These are phyloP conservation scores for Trichoderma reesei DNA, from an alignment of 495 filamentous ascomycete genomes.

Conservation along the genomic window DNA sequence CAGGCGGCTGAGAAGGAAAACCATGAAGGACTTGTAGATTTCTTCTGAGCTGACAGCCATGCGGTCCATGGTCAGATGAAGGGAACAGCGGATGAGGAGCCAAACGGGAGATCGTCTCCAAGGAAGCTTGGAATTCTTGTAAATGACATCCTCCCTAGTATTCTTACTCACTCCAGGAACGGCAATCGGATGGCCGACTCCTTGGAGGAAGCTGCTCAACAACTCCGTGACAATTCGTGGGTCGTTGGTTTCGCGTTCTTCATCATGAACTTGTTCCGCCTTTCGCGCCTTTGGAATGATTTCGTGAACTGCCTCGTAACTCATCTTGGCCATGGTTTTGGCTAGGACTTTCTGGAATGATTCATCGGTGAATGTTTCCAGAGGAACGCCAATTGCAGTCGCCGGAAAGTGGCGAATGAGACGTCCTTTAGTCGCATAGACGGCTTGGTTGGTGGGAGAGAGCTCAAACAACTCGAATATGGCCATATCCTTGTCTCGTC, in stretches of 20 bases:
- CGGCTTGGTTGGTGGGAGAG: slow-evolving; percentile 34
- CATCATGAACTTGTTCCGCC: slow-evolving; percentile 24
- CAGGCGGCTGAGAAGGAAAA: slow-evolving; percentile 38
- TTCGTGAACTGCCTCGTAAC: slow-evolving; percentile 26
- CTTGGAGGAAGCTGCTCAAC: slow-evolving; percentile 37
- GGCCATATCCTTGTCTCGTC: slow-evolving; percentile 20
- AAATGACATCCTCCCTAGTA: slow-evolving; percentile 52
- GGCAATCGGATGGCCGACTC: slow-evolving; percentile 25
- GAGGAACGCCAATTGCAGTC: slow-evolving; percentile 29
- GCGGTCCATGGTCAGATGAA: slow-evolving; percentile 31
- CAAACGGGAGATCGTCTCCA: slow-evolving; percentile 52
- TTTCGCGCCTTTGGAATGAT: slow-evolving; percentile 35
- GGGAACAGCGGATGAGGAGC: slow-evolving; percentile 47
- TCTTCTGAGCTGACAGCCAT: not conserved
- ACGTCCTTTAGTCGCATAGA: slow-evolving; percentile 40
- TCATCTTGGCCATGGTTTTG: slow-evolving; percentile 35
- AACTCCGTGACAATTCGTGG: slow-evolving; percentile 49
- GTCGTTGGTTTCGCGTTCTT: slow-evolving; percentile 43
- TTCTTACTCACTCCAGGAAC: slow-evolving; percentile 40
- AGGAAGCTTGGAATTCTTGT: slow-evolving; percentile 28
- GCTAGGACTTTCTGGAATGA: slow-evolving; percentile 31
- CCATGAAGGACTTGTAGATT: slow-evolving; percentile 49
- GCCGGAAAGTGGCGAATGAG: slow-evolving; percentile 49
- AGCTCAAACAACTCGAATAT: slow-evolving; percentile 49
- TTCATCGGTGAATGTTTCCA: slow-evolving; percentile 22